Percentiles rank a stretch among this genome's conserved stretches.
phyloP scores from a whole-genome alignment of 2,329 filamentous ascomycete genomes.

The Penicillium glabrum region DNA sequence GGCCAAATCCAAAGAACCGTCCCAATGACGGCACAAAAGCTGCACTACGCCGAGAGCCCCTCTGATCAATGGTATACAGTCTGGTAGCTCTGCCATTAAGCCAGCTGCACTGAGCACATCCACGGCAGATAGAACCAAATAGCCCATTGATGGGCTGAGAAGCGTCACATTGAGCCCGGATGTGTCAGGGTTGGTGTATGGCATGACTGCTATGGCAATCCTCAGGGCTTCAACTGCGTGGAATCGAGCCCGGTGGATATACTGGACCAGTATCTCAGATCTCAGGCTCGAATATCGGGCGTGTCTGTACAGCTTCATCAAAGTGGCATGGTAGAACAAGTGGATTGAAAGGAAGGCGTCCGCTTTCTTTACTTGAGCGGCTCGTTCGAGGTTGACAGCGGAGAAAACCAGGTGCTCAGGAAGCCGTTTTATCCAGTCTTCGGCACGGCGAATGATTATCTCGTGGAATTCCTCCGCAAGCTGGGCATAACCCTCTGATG shows the following conservation, averaged over 20 bases:
- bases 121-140: conserved; percentile 61
- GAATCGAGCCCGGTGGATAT: conserved; percentile 51
- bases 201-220: conserved; percentile 33
- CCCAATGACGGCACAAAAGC: conserved; percentile 60
- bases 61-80: conserved; percentile 55
- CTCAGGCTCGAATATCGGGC: conserved; percentile 47
- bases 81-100: conserved; percentile 50
- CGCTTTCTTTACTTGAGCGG: conserved; percentile 53
- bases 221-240: conserved; percentile 56
- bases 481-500: conserved; percentile 43
- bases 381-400: conserved; percentile 57
- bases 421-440: conserved; percentile 59
- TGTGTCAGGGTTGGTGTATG: conserved; percentile 22
- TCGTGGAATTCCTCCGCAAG: conserved; percentile 55
- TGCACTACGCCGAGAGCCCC: conserved; percentile 57
- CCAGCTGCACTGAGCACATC: conserved; percentile 67
- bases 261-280: conserved; percentile 43
- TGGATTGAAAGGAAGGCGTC: conserved; percentile 65
- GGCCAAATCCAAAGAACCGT: conserved; percentile 54
- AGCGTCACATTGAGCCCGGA: conserved; percentile 39
- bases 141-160: conserved; percentile 63
- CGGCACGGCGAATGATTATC: conserved; percentile 52
- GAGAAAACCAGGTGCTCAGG: conserved; percentile 58
- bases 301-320: conserved; percentile 66
- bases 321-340: conserved; percentile 63